Base-by-base conservation (phyloP, 345 rosid species). In the Mallotus nudiflorus region DNA sequence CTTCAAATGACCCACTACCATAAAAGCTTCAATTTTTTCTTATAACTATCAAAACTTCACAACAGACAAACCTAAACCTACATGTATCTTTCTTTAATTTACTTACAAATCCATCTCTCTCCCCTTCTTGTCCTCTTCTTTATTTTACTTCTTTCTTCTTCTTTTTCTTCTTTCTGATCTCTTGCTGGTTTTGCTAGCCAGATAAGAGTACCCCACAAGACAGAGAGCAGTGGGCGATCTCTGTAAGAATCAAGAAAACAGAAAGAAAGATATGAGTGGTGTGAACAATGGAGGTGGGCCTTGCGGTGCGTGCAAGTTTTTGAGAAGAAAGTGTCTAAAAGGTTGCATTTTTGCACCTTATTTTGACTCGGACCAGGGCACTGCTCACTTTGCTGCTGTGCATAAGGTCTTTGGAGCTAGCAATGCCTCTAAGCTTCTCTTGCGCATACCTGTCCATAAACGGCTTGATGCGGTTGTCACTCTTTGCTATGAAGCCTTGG, bases 361-460 rank as follows among this genome's bases (percentile, higher is more conserved):
- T 53, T 94, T 91, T 65, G 95, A 90, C 75, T 75, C 97, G 25
- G 97, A 93, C 40, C 96, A 94, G 76, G 97, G 95, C 13, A 77
- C 91, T 5, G 51, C 90, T 28, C 85, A 83, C 58, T 91, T 94
- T 62, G 97, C 97, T 2, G 96, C 94, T 0, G 96, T 91, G n/a
- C 98, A 88, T 77, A 91, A 86, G 78, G 91, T 91, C 24, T 91
- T 91, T 68, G 97, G 97, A 9, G 98, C 97, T 1, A 94, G 97
- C 78, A 94, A 94, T 73, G 90, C 90, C 8, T 85, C 98, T 16
- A 91, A 94, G 82, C 83, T 93, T 59, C 90, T 93, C 73, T 44
- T 58, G 24, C 80, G 85, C 33, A 64, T 91, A 54, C 98, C 97
- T 20, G 72, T 77, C 18, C 78, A 84, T 79, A 84, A 80, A 69